These are phyloP conservation scores for Ashbya aceris DNA, from an alignment of 1,139 yeast species.

Conservation along the genomic window DNA sequence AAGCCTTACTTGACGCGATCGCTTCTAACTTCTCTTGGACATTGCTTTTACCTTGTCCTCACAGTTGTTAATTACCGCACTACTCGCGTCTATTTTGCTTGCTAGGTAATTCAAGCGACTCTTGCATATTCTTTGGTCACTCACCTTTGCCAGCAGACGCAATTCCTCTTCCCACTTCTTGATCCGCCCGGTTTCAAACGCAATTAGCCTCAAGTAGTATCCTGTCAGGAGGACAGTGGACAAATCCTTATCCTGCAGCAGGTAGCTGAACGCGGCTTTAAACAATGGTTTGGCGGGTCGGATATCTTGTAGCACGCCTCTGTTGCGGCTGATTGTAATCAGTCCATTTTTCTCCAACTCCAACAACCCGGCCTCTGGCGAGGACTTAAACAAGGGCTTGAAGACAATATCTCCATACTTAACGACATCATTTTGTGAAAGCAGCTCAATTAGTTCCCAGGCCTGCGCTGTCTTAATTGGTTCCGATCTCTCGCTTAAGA, in stretches of 20 bases:
- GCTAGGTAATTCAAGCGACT: constrained; percentile 58
- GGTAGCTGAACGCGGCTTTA: constrained; percentile 65
- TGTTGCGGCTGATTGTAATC: constrained; percentile 56
- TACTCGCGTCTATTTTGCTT: constrained; percentile 52
- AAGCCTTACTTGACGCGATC: too few species aligned
- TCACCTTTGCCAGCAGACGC: constrained; percentile 41
- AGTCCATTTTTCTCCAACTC: constrained; percentile 76
- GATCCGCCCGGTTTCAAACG: constrained; percentile 57
- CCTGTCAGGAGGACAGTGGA: constrained; percentile 57
- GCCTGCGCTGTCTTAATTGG: constrained; percentile 75
- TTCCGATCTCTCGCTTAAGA: constrained; percentile 42
- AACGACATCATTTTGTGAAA: constrained; percentile 42
- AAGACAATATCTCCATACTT: constrained; percentile 45
- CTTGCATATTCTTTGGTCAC: constrained; percentile 43
- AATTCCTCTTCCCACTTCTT: constrained; percentile 63
- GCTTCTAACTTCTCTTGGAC: constrained; percentile 9
- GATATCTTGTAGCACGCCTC: constrained; percentile 62
- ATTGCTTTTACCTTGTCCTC: constrained; percentile 33
- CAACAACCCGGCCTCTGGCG: constrained; percentile 46
- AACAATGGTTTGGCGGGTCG: constrained; percentile 79
- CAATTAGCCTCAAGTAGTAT: constrained; percentile 45
- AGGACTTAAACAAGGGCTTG: constrained; percentile 56
- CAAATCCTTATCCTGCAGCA: constrained; percentile 50
- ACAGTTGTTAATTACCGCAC: constrained; percentile 39
- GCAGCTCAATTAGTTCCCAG: constrained; percentile 68